These are phyloP conservation scores for Colletotrichum sojae DNA, from an alignment of 2,329 filamentous ascomycete species.

Conservation along the genomic window DNA sequence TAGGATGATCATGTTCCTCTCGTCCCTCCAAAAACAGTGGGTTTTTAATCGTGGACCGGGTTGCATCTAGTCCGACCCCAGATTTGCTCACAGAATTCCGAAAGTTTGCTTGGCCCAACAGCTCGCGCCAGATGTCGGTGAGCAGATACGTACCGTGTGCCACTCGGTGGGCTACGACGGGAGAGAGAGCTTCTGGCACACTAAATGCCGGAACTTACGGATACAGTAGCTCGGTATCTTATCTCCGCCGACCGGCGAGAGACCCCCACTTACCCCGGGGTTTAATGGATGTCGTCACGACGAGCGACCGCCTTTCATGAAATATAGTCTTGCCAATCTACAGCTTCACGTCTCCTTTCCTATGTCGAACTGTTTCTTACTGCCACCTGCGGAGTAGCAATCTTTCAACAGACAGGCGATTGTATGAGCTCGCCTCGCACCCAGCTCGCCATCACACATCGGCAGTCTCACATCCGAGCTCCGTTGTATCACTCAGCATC, in stretches of 20 bases:
- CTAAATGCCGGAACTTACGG: slow-evolving; percentile 28
- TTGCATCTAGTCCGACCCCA: slow-evolving; percentile 30
- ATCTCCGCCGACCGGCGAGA: slow-evolving; percentile 37
- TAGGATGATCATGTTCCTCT: background rate
- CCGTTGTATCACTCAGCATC: slow-evolving; percentile 37
- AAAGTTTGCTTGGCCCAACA: slow-evolving; percentile 9
- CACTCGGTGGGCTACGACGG: background rate
- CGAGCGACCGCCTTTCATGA: slow-evolving; percentile 31
- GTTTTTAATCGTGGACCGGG: slow-evolving; percentile 6
- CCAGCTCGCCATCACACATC: slow-evolving; percentile 25
- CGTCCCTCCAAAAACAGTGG: background rate
- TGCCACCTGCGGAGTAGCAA: background rate
- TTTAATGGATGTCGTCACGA: slow-evolving; percentile 40
- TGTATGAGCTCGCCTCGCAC: slow-evolving; percentile 4
- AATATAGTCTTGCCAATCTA: slow-evolving; percentile 19
- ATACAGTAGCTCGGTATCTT: slow-evolving; percentile 35
- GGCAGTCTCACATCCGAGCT: slow-evolving; percentile 37
- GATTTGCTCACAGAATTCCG: slow-evolving; percentile 21
- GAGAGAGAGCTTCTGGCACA: background rate
- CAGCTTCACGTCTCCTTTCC: background rate
- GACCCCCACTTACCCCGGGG: slow-evolving; percentile 34
- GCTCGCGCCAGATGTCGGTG: background rate
- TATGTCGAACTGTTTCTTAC: background rate
- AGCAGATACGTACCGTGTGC: background rate
- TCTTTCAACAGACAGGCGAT: background rate